Percentiles rank a stretch among this genome's conserved stretches.
Conservation (phyloP, 1,284 basidiomycete genomes). For the Puccinia hordei region DNA sequence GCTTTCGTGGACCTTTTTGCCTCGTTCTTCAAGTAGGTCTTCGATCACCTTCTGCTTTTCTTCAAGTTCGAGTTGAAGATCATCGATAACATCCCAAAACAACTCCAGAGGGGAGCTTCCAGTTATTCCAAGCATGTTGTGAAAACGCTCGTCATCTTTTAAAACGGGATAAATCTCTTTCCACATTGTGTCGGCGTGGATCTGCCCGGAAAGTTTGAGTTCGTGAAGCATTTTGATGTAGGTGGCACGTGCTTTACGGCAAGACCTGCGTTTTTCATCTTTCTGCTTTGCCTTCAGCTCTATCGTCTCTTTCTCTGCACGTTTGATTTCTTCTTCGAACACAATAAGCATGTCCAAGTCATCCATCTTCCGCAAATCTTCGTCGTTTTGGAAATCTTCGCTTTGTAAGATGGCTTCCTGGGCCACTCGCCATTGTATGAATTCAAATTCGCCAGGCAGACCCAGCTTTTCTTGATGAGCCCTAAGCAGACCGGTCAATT, state of each 20-base stretch:
- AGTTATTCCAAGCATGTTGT: slow-evolving; percentile 79
- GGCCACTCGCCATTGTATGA: slow-evolving; percentile 83
- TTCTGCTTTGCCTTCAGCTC: slow-evolving; percentile 75
- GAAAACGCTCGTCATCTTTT: slow-evolving; percentile 76
- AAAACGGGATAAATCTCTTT: slow-evolving; percentile 79
- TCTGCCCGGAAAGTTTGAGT: slow-evolving; percentile 68
- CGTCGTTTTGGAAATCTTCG: slow-evolving; percentile 73
- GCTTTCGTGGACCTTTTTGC: slow-evolving; percentile 66
- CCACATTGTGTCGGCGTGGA: slow-evolving; percentile 85
- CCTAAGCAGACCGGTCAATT: slow-evolving; percentile 40
- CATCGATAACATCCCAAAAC: slow-evolving; percentile 91
- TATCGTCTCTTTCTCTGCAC: slow-evolving; percentile 82
- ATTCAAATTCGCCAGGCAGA: slow-evolving; percentile 53
- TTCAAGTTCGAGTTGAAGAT: slow-evolving; percentile 80
- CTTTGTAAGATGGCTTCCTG: slow-evolving; percentile 74
- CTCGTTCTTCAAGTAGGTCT: slow-evolving; percentile 65
- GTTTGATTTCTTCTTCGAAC: slow-evolving; percentile 85
- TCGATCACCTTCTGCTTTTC: slow-evolving; percentile 70
- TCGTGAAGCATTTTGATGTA: slow-evolving; percentile 77
- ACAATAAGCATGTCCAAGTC: slow-evolving; percentile 84
- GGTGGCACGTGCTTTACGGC: slow-evolving; percentile 81
- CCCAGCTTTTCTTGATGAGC: slow-evolving; percentile 47
- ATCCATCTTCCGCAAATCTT: slow-evolving; percentile 75
- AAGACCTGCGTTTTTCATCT: slow-evolving; percentile 77
- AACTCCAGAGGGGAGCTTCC: slow-evolving; percentile 92